Evolutionary conservation across 371 early-diverging fungal species (phyloP).

Genomic region (Lichtheimia corymbifera): DNA sequence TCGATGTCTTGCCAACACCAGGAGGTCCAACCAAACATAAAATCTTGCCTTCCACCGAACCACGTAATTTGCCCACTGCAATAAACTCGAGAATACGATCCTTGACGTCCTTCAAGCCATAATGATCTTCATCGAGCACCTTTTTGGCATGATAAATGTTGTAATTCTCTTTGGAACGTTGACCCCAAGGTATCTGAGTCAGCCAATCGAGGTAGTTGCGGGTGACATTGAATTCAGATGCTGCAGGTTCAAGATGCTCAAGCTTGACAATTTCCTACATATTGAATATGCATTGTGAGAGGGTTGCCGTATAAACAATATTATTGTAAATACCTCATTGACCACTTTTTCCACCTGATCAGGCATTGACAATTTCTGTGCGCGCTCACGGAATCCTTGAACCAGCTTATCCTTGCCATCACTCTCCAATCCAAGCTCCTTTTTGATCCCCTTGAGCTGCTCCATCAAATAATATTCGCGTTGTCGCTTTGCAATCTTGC

Average conservation of each 20-base stretch:
- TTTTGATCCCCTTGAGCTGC: constrained; percentile 97
- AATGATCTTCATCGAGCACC: constrained; percentile 97
- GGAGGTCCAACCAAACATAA: constrained; percentile 96
- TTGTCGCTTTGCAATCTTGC: constrained; percentile 93
- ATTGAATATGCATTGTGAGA: neutral
- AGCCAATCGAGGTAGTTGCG: constrained; percentile 98
- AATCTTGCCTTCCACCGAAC: constrained; percentile 96
- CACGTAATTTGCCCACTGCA: constrained; percentile 94
- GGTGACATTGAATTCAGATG: constrained; percentile 96
- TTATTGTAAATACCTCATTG: constrained; percentile 76
- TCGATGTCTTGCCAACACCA: constrained; percentile 96
- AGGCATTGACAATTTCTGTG: constrained; percentile 84
- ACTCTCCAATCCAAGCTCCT: constrained; percentile 93
- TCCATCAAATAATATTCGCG: constrained; percentile 98
- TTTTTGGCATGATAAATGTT: constrained; percentile 78
- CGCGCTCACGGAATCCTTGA: constrained; percentile 87
- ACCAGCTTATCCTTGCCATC: constrained; percentile 97
- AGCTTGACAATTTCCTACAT: constrained; percentile 88
- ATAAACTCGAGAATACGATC: constrained; percentile 97
- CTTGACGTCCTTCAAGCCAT: constrained; percentile 97
- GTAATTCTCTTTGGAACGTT: constrained; percentile 85
- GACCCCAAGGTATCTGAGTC: constrained; percentile 97
- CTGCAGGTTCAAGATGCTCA: constrained; percentile 90
- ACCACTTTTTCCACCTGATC: constrained; percentile 89
- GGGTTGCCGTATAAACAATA: neutral